Evolutionary conservation across 495 filamentous ascomycete genomes (phyloP), one percentile per base, ranked within the genome.

Genomic region (Aspergillus campestris): DNA sequence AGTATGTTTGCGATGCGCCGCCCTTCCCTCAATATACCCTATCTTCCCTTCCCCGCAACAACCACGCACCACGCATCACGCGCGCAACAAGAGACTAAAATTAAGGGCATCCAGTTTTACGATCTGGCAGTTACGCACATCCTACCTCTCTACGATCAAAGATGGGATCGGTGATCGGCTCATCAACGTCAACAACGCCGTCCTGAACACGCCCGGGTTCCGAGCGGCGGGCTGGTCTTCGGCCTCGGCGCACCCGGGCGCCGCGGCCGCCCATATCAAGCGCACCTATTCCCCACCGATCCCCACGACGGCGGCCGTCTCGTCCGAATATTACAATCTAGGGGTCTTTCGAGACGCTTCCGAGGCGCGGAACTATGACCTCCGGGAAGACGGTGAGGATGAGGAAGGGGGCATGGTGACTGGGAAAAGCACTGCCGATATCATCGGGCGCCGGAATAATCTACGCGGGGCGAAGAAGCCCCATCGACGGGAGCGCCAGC

Each of bases 101-200:
- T 4, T 4, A 24, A 24, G 18, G 18, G 18, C 18, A 24, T 41
- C 33, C 49, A 95, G 91, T 62, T 86, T 97, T 71, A 83, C 94
- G 13, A 79, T 92, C 48, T 97, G 95, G 75, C 87, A 95, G 57
- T 68, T 98, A 32, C 89, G 92, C 38, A 89, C 86, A 9, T 86
- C 87, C 43, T 98, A 96, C 59, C 82, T 98, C 5, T 84, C 85
- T 37, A 78, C 83, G 34, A 86, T 95, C 47, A 88, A 89, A 65
- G 92, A 98, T 65, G 92, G 94, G 39, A 89, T 97, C 33, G 92
- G 94, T 39, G 92, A 98, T 61, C 83, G 92, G 32, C 77, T 98
- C 13, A 94, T 98, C 58, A 92, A 84, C 33, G 80, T 98, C 48
- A 91, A 97, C 62, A 83, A 89, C 53, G 75, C 82, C 49, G 81